Evolutionary conservation across 1,139 yeast genomes (phyloP), one percentile per base, ranked within the genome.

Genomic region (Yamadazyma jaroonii): DNA sequence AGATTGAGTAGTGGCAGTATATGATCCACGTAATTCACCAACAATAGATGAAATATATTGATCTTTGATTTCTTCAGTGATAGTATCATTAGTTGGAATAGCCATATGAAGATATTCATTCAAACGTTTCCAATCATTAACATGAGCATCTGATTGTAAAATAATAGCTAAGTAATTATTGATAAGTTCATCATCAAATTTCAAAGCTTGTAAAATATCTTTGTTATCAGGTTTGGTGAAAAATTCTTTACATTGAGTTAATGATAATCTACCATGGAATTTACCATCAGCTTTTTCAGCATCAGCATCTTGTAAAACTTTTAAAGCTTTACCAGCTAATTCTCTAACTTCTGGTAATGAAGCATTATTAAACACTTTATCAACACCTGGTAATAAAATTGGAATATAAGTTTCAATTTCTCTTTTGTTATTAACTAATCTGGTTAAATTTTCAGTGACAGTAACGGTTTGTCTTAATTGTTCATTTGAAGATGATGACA

Each of bases 321-420:
- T 61, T 43, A 84, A 71, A 2, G 98, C 97, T 64, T 88, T 92
- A 32, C 73, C 74, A 27, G 97, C 97, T 54, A 92, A 73, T 50
- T 85, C 95, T 74, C 98, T 84, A 37, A 92, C 97, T 64, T 92
- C 98, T 27, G 98, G 98, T 56, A 87, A 74, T 8, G 97, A 84
- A 27, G 97, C 97, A 40, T 92, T 85, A 41, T 86, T 79, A 38
- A 83, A 81, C 34, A 92, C 97, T 61, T 82, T 88, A 61, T 84
- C 80, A 32, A 92, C 84, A 58, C 96, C 96, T 12, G 98, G 98
- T 58, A 83, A 66, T 50, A 92, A 75, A 48, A 78, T 74, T 31
- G 97, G 97, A 50, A 92, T 84, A 57, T 79, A 92, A 31, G 80
- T 73, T 60, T 87, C 95, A 56, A 92, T 89, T 67, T 92, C 97